Base-by-base conservation (phyloP, 2,329 filamentous ascomycete genomes). In the Coleophoma eucalyptorum region DNA sequence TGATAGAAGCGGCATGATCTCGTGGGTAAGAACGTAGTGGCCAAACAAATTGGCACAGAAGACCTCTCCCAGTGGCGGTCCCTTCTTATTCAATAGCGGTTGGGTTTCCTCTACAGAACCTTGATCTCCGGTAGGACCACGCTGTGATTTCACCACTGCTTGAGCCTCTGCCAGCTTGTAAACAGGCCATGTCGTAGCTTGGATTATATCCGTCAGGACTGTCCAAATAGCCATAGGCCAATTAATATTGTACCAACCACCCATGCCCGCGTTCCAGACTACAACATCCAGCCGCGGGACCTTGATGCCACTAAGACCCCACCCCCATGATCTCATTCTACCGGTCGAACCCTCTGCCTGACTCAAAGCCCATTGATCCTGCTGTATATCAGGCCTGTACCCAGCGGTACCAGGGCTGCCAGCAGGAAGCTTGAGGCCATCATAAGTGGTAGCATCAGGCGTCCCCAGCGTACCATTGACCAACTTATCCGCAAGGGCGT, bases 21-120 rank as follows among this genome's bases (percentile, higher is more conserved):
- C 83, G 67, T 96, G 92, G 15, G 83, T 82, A 20, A 99, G 82
- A 63, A 97, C 72, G 67, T 99, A 97, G 72, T 99, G 94, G 0
- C 94, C 94, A 65, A 99, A 97, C 31, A 96, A 80, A 65, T 97
- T 97, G 46, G 93, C 87, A 66, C 86, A 87, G 67, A 97, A 99
- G 16, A 96, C 83, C 58, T 90, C 79, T 3, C 90, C 92, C 1
- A 99, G 72, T 5, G 74, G 71, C 1, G 86, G 84, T 51, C 84
- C 80, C 15, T 71, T 60, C 11, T 48, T 18, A 16, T 52, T 43
- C 46, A 38, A 53, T 43, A 58, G 49, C 21, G 55, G 53, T 55
- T 68, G 65, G 21, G 3, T 68, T 64, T 13, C 48, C 35, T 59
- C 58, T 15, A 46, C 51, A 10, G 49, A 47, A 16, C 33, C 49